Conservation (phyloP, 129 eudicot genomes). For the Pseudognaphalium luteoalbum region DNA sequence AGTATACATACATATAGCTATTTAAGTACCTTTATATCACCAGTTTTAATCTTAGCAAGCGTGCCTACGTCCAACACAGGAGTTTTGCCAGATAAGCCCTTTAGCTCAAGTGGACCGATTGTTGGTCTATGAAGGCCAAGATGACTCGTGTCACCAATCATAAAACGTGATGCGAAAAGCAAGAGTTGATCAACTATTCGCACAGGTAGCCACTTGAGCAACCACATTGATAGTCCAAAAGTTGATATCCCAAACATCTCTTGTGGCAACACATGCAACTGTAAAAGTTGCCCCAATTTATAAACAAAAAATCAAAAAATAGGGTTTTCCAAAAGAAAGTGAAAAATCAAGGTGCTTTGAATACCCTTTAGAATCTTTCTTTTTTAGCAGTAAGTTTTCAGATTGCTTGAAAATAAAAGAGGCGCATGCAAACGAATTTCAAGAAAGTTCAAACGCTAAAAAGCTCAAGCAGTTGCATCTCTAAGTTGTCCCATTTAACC, state of each 20-base stretch:
- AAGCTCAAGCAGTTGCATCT: conserved; percentile 2
- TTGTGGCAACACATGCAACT: conserved; percentile 77
- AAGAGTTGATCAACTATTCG: conserved; percentile 50
- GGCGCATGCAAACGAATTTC: conserved; percentile 62
- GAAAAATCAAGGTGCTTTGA: background rate
- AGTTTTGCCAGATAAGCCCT: conserved; percentile 54
- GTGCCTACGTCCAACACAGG: conserved; percentile 80
- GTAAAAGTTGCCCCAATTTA: background rate
- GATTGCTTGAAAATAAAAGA: conserved; percentile 23
- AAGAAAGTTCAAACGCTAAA: conserved; percentile 37
- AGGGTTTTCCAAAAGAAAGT: conserved; percentile 21
- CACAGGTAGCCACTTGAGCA: conserved; percentile 62
- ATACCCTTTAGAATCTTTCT: conserved; percentile 34
- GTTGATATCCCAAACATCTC: conserved; percentile 75
- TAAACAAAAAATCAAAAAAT: background rate
- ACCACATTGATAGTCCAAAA: conserved; percentile 58
- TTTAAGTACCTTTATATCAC: conserved; percentile 50
- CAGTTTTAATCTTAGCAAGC: conserved; percentile 56
- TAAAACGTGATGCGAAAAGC: conserved; percentile 45
- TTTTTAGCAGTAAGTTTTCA: conserved; percentile 22
- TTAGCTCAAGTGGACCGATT: conserved; percentile 66
- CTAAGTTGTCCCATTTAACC: background rate
- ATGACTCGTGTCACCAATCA: conserved; percentile 51
- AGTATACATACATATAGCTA: background rate
- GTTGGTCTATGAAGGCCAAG: conserved; percentile 61